phyloP scores from a whole-genome alignment of 1,284 basidiomycete genomes.

The Blastosporella zonata region DNA sequence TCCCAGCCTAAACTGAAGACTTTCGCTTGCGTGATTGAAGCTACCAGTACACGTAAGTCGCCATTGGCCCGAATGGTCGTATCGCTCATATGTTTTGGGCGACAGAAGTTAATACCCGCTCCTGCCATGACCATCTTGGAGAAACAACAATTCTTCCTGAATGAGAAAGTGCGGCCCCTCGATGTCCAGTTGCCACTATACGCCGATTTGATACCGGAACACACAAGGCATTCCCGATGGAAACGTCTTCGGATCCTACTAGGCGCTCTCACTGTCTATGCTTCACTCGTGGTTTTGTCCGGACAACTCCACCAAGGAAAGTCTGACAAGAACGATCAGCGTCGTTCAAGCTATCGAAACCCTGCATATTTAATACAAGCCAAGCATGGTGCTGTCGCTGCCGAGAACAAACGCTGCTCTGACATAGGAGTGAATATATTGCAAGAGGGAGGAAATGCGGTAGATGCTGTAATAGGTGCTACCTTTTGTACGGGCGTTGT shows the following conservation, averaged over 20 bases:
- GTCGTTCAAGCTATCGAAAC: conserved; percentile 36
- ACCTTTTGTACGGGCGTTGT: conserved; percentile 84
- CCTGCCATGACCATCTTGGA: neutral
- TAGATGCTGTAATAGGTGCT: conserved; percentile 83
- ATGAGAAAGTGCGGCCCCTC: neutral
- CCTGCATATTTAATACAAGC: conserved; percentile 75
- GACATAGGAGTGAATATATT: conserved; percentile 76
- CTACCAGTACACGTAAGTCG: too few relatives aligned
- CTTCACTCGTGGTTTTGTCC: conserved; percentile 1
- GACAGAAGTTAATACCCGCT: too few relatives aligned
- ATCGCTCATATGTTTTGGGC: too few relatives aligned
- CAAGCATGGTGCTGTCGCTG: conserved; percentile 79
- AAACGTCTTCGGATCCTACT: conserved; percentile 7
- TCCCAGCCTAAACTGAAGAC: too few relatives aligned
- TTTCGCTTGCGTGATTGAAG: too few relatives aligned
- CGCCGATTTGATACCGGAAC: neutral
- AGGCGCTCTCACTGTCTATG: conserved; percentile 2
- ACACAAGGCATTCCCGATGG: neutral
- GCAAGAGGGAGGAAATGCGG: conserved; percentile 85
- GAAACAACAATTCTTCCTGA: neutral
- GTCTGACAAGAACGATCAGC: neutral
- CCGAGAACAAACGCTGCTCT: conserved; percentile 83
- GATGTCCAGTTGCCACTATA: conserved; percentile 5
- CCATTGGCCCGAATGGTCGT: too few relatives aligned
- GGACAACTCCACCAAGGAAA: neutral